Evolutionary conservation across 352 stramenopile species (phyloP), one percentile per base, ranked within the genome.

Genomic region (Detonula confervacea): DNA sequence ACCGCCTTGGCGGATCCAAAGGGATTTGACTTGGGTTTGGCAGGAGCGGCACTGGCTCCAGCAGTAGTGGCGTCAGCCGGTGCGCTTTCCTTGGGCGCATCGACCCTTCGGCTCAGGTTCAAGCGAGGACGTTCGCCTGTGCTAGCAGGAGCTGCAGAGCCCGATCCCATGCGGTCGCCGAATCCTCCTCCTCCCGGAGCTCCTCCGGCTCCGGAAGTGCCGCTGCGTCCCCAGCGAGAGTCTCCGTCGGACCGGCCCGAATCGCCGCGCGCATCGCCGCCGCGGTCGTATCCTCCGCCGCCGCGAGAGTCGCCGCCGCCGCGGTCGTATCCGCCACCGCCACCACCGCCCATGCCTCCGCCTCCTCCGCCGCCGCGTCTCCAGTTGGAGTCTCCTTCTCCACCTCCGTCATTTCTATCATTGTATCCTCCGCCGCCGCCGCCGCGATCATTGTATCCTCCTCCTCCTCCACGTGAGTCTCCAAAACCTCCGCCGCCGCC

Each of bases 91-190:
- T n/a, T n/a, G n/a, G n/a, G n/a, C n/a, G n/a, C n/a, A n/a, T n/a
- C n/a, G n/a, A n/a, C n/a, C n/a, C n/a, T n/a, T n/a, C n/a, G n/a
- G n/a, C n/a, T n/a, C 4, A 92, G 62, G 29, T 91, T 84, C 24
- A 92, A 73, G 42, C 77, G 62, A 39, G 84, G 81, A 52, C 87
- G 80, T 72, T 85, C 71, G 8, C 42, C 42, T 27, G 44, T 29
- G 33, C 29, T 18, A 46, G 27, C 72, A 16, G 47, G 20, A 27
- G 62, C 24, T 30, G 70, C 35, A 51, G 42, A 25, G n/a, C n/a
- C n/a, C n/a, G n/a, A n/a, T n/a, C n/a, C n/a, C n/a, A n/a, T n/a
- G 33, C 24, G 27, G 9, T 20, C 18, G 35, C 68, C 72, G 25
- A 54, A 42, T 37, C 22, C 61, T 22, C 29, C 47, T 61, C 66